These are phyloP conservation scores for Nadsonia fulvescens DNA, from an alignment of 805 yeast genomes.

Conservation along the genomic window DNA sequence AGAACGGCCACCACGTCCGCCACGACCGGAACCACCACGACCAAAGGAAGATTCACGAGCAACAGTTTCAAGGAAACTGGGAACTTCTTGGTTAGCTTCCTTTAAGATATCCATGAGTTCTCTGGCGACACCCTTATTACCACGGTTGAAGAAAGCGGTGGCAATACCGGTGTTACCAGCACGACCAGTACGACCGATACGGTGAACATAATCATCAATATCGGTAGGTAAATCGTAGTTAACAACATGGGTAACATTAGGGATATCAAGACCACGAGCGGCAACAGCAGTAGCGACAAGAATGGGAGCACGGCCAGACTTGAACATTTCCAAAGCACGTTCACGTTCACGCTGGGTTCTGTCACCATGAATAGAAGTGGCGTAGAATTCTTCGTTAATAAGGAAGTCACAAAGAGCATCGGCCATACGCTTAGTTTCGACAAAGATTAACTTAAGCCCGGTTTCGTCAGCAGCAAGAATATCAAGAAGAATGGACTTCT, in stretches of 20 bases:
- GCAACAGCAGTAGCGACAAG: constrained; percentile 99
- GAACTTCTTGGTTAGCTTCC: constrained; percentile 97
- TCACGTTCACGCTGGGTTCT: constrained; percentile 97
- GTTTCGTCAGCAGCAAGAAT: constrained; percentile 64
- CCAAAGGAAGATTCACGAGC: constrained; percentile 55
- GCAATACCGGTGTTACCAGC: constrained; percentile 99
- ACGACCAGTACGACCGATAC: constrained; percentile 99
- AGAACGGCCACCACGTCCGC: constrained; percentile 24
- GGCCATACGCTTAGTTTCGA: constrained; percentile 98
- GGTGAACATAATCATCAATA: constrained; percentile 96
- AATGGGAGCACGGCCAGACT: constrained; percentile 78
- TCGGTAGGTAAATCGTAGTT: constrained; percentile 94
- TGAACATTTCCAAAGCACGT: constrained; percentile 87
- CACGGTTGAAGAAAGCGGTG: constrained; percentile 95
- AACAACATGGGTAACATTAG: constrained; percentile 94
- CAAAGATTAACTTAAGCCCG: constrained; percentile 85
- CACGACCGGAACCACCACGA: constrained; percentile 37
- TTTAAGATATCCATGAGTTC: constrained; percentile 71
- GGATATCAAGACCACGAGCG: constrained; percentile 99
- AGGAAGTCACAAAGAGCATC: constrained; percentile 87
- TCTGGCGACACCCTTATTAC: constrained; percentile 74
- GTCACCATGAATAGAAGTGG: constrained; percentile 98
- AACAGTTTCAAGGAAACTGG: constrained; percentile 65
- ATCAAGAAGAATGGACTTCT: constrained; percentile 78
- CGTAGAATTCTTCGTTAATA: constrained; percentile 78